Evolutionary conservation across 306 rosid genomes (phyloP).

Genomic region (Comarum palustre): DNA sequence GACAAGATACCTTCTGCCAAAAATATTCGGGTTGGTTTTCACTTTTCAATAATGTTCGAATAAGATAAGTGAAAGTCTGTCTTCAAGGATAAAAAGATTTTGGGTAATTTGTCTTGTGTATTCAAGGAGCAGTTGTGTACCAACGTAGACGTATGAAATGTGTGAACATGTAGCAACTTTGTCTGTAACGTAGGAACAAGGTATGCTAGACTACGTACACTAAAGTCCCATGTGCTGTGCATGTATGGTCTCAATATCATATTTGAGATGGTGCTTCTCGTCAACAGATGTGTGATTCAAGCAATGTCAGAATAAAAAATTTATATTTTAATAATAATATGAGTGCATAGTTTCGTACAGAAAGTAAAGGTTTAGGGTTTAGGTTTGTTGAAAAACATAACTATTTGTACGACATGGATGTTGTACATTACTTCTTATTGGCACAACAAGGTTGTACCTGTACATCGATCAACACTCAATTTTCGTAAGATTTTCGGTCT

Average conservation of each 20-base stretch:
- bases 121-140: background rate
- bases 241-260: background rate
- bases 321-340: too few species aligned
- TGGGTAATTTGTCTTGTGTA: background rate
- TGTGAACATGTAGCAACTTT: background rate
- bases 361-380: too few species aligned
- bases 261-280: background rate
- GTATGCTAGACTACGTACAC: background rate
- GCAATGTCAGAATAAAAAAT: too few species aligned
- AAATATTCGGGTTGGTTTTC: background rate
- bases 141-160: background rate
- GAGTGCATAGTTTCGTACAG: too few species aligned
- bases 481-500: background rate
- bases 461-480: background rate
- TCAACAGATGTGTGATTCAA: too few species aligned
- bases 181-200: background rate
- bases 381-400: too few species aligned
- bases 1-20: conserved; percentile 12
- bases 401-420: background rate
- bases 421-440: background rate
- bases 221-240: background rate
- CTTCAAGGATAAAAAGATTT: background rate
- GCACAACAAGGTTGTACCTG: background rate
- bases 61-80: conserved; percentile 1
- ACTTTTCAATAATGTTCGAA: conserved; percentile 2